phyloP scores from a whole-genome alignment of 306 rosid genomes.

The Dryas octopetala region DNA sequence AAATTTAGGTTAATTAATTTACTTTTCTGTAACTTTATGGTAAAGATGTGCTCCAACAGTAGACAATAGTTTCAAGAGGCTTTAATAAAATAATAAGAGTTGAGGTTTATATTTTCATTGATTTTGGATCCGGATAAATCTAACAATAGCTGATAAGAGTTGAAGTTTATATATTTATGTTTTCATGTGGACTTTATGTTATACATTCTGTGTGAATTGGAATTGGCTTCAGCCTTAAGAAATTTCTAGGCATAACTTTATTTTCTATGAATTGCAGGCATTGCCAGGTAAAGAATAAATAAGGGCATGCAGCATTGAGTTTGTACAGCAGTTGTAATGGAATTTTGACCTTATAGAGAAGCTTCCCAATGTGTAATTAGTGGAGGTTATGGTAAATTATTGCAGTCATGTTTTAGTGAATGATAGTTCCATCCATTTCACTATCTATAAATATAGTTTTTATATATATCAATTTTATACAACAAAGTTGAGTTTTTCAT shows the following conservation, averaged over 20 bases:
- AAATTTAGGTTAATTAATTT: no score
- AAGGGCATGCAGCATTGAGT: conserved; percentile 21
- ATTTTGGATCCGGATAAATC: no score
- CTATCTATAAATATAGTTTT: not conserved
- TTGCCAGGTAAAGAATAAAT: conserved; percentile 14
- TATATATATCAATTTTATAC: not conserved
- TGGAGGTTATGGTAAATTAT: conserved; percentile 4
- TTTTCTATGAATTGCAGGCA: conserved; percentile 27
- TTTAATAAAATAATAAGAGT: no score
- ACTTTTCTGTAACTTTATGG: no score
- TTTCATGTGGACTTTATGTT: no score
- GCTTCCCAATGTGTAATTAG: conserved; percentile 14
- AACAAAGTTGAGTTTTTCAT: not conserved
- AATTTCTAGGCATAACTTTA: not conserved
- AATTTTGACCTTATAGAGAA: conserved; percentile 13
- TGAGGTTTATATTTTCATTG: no score
- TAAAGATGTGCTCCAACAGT: no score
- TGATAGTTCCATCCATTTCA: not conserved
- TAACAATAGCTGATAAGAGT: no score
- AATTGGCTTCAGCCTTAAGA: no score
- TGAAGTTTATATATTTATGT: no score
- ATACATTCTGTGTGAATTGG: no score
- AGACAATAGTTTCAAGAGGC: no score
- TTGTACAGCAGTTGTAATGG: conserved; percentile 19
- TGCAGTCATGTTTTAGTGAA: not conserved